Percentiles rank a stretch among this genome's conserved stretches.
Evolutionary conservation across 345 rosid species (phyloP).

Genomic region (Brassica juncea): DNA sequence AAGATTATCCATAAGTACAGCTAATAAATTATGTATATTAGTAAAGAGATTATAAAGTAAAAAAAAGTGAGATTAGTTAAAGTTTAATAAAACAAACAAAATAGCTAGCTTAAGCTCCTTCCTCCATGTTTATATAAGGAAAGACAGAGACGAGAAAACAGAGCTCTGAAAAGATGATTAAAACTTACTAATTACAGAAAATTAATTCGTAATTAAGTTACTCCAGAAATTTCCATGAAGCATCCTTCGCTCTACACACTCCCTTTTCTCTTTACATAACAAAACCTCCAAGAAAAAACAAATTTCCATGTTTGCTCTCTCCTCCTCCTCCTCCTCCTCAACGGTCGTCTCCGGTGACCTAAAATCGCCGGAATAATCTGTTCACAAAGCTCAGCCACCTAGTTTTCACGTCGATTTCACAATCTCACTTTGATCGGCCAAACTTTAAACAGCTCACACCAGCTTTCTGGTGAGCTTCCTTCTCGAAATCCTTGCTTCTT

Average conservation of each 20-base stretch:
- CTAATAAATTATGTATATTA: neutral
- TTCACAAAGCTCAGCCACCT: neutral
- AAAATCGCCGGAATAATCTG: neutral
- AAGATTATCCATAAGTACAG: neutral
- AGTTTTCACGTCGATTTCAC: neutral
- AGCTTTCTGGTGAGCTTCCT: conserved; percentile 2
- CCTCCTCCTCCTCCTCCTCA: neutral
- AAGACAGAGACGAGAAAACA: conserved; percentile 4
- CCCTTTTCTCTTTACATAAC: neutral
- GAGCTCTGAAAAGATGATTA: neutral
- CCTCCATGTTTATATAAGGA: neutral
- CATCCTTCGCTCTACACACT: neutral
- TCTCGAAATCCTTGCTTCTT: neutral
- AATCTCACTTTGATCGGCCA: neutral
- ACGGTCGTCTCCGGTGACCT: conserved; percentile 16
- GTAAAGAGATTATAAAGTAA: neutral
- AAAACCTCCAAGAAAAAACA: conserved; percentile 7
- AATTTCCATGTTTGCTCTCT: neutral
- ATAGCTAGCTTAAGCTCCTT: neutral
- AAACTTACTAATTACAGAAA: conserved; percentile 34
- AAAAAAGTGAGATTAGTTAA: neutral
- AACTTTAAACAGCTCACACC: neutral
- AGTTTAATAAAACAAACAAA: neutral
- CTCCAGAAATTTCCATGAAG: conserved; percentile 23
- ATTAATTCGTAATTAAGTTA: conserved; percentile 18